phyloP scores from a whole-genome alignment of 108 stramenopile genomes.

The Nitzschia palea region DNA sequence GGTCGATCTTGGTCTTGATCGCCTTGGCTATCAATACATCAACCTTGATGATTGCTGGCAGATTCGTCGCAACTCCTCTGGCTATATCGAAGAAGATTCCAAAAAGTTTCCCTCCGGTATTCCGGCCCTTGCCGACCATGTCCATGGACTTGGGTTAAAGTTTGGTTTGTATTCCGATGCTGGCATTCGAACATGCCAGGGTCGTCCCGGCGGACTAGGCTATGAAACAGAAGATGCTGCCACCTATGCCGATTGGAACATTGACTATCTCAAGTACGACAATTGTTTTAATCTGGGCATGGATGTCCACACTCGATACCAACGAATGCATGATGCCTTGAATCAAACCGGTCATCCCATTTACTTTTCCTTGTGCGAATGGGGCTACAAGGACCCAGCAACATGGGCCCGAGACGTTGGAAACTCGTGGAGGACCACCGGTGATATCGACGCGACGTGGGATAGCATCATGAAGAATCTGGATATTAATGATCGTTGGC shows the following conservation, averaged over 20 bases:
- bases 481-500: slow-evolving; percentile 25
- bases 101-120: slow-evolving; percentile 55
- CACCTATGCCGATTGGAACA: slow-evolving; percentile 41
- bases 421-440: slow-evolving; percentile 57
- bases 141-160: slow-evolving; percentile 46
- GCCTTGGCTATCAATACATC: slow-evolving; percentile 53
- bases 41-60: slow-evolving; percentile 73
- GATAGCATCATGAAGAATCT: slow-evolving; percentile 10
- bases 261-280: slow-evolving; percentile 69
- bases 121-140: slow-evolving; percentile 25
- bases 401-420: slow-evolving; percentile 39
- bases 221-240: slow-evolving; percentile 49
- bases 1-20: slow-evolving; percentile 10
- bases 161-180: slow-evolving; percentile 61
- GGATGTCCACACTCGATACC: slow-evolving; percentile 4
- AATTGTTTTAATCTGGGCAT: slow-evolving; percentile 33
- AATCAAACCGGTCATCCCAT: slow-evolving; percentile 50
- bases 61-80: slow-evolving; percentile 15
- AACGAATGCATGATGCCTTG: slow-evolving; percentile 49
- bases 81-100: slow-evolving; percentile 35
- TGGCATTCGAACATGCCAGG: slow-evolving; percentile 48
- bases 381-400: slow-evolving; percentile 42
- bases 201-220: slow-evolving; percentile 46
- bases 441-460: slow-evolving; percentile 47
- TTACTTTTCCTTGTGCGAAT: slow-evolving; percentile 60